Evolutionary conservation across 208 protist species (phyloP).

Genomic region (Cochliopodium minus): DNA sequence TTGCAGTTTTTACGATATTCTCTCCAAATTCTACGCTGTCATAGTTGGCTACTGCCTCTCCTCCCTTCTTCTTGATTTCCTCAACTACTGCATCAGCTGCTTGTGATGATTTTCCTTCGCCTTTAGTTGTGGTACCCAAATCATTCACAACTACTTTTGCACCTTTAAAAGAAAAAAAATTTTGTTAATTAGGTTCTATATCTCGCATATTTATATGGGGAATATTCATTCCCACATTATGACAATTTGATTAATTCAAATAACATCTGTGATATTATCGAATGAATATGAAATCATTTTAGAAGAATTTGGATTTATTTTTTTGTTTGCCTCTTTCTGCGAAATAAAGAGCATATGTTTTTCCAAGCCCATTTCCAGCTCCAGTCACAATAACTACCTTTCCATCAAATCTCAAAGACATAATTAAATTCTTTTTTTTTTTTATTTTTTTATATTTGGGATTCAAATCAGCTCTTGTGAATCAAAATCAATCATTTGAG

Average conservation of each 20-base stretch:
- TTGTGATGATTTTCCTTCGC: neutral
- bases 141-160: constrained; percentile 12
- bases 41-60: constrained; percentile 12
- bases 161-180: neutral
- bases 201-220: too few species aligned
- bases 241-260: too few species aligned
- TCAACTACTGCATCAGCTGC: constrained; percentile 9
- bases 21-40: constrained; percentile 10
- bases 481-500: too few species aligned
- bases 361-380: constrained; percentile 6
- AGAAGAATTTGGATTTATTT: too few species aligned
- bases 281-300: too few species aligned
- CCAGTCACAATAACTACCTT: constrained; percentile 12
- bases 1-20: constrained; percentile 4
- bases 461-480: too few species aligned
- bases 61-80: neutral
- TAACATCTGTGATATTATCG: too few species aligned
- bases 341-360: constrained; percentile 6
- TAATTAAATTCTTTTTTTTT: constrained; percentile 2
- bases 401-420: constrained; percentile 9
- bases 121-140: constrained; percentile 1
- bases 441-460: too few species aligned
- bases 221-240: too few species aligned
- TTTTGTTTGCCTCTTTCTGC: neutral
- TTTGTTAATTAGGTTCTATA: too few species aligned